Percentiles rank a stretch among this genome's conserved stretches.
Evolutionary conservation across 192 early-diverging fungal species (phyloP).

Genomic region (Entrophospora sp.): DNA sequence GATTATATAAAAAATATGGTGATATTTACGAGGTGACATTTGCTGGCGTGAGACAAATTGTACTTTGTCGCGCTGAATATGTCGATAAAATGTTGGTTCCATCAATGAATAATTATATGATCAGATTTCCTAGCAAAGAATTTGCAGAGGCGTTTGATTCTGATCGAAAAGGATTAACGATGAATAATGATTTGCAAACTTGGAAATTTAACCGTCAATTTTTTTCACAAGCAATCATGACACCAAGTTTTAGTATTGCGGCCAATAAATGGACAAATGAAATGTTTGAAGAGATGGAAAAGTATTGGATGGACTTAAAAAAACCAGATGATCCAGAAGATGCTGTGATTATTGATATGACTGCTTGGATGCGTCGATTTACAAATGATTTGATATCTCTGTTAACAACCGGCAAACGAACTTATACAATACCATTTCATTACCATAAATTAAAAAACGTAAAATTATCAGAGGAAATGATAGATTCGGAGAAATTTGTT

Average conservation of each 20-base stretch:
- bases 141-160: neutral
- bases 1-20: neutral
- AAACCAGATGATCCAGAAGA: neutral
- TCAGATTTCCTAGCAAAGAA: neutral
- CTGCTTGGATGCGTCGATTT: constrained; percentile 16
- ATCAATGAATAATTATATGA: neutral
- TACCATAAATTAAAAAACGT: neutral
- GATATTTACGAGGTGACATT: constrained; percentile 13
- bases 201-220: constrained; percentile 5
- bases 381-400: constrained; percentile 3
- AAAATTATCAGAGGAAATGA: neutral
- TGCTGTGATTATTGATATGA: neutral
- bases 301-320: no score
- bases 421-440: neutral
- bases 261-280: neutral
- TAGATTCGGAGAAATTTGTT: neutral
- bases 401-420: neutral
- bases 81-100: constrained; percentile 7
- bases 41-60: neutral
- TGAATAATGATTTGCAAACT: neutral
- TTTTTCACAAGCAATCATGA: neutral
- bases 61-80: neutral
- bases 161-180: neutral
- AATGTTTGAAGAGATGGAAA: neutral
- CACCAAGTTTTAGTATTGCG: neutral